phyloP scores from a whole-genome alignment of 2,329 filamentous ascomycete species.

The Claviceps capensis region DNA sequence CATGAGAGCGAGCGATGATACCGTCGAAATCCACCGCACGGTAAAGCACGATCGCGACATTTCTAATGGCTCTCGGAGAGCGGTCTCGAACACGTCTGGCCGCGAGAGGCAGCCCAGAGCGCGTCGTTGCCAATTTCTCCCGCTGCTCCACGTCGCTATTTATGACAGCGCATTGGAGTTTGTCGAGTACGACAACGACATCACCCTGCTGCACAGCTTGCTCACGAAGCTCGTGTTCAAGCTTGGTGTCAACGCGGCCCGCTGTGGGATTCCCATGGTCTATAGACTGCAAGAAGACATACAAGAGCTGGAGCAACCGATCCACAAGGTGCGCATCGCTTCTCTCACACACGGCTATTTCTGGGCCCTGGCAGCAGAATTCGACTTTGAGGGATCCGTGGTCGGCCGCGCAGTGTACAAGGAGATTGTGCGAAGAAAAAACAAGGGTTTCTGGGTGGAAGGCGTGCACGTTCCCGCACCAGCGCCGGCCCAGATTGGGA shows the following conservation, averaged over 20 bases:
- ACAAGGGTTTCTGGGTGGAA: conserved; percentile 66
- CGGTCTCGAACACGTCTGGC: conserved; percentile 52
- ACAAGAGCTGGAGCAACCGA: conserved; percentile 46
- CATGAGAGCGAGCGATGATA: conserved; percentile 45
- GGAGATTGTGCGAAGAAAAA: conserved; percentile 63
- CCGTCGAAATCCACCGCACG: conserved; percentile 30
- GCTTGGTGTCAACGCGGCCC: conserved; percentile 69
- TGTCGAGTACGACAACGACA: conserved; percentile 57
- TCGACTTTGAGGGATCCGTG: conserved; percentile 58
- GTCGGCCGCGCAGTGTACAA: conserved; percentile 59
- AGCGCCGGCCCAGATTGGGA: conserved; percentile 45
- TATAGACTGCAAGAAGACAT: conserved; percentile 80
- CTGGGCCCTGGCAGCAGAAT: conserved; percentile 63
- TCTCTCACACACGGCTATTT: conserved; percentile 84
- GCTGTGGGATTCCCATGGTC: conserved; percentile 76
- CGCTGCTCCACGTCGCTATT: conserved; percentile 72
- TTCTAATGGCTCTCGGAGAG: conserved; percentile 39
- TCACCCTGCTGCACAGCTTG: conserved; percentile 64
- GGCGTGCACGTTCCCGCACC: conserved; percentile 58
- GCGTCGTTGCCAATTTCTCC: conserved; percentile 58
- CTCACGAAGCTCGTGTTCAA: conserved; percentile 60
- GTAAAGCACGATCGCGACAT: conserved; percentile 27
- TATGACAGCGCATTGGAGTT: conserved; percentile 76
- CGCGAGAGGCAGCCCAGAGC: conserved; percentile 39
- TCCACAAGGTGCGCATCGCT: conserved; percentile 65